Base-by-base conservation (phyloP, 192 early-diverging fungal genomes). In the Coemansia sp. region DNA sequence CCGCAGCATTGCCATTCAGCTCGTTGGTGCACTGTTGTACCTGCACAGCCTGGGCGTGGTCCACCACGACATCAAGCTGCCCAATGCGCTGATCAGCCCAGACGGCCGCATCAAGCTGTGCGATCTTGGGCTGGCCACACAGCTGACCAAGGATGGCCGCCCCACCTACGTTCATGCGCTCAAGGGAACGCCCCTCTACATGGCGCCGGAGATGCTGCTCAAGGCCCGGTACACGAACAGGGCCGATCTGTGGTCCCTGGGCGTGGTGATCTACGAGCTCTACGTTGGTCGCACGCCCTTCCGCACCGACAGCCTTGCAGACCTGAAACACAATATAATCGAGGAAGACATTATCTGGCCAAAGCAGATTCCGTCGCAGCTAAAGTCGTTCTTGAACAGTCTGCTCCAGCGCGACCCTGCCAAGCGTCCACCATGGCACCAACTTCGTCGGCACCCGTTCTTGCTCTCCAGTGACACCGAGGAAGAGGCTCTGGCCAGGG, bases 11-110 rank as follows among this genome's bases (percentile, higher is more conserved):
- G 75, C 66, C 3, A 37, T 67, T 55, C 82, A 89, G 78, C 75
- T 84, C 6, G 73, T 91, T 23, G 78, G 80, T 11, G 89, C 85
- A 9, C 78, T 91, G 6, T 57, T 59, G 30, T 87, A 89, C 57
- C 59, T 89, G 65, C 89, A 91, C 53, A 78, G 81, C 4, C 75
- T 77, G 54, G 85, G 84, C 19, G 85, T 91, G 4, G 87, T 91
- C 50, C 89, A 91, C 75, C 74, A 88, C 44, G 89, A 91, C 61
- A 84, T 91, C 59, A 91, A 89, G 56, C 63, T 72, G 52, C 85
- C 84, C 52, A 88, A 91, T 54, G 66, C 87, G 36, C 75, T 91
- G 30, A 62, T 91, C 28, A 86, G 87, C 22, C 42, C 75, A n/a
- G 85, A 85, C 50, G 85, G 86, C 8, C 50, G 70, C 19, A 57